Conservation (phyloP, 1,284 basidiomycete species). For the Ganoderma leucocontextum region DNA sequence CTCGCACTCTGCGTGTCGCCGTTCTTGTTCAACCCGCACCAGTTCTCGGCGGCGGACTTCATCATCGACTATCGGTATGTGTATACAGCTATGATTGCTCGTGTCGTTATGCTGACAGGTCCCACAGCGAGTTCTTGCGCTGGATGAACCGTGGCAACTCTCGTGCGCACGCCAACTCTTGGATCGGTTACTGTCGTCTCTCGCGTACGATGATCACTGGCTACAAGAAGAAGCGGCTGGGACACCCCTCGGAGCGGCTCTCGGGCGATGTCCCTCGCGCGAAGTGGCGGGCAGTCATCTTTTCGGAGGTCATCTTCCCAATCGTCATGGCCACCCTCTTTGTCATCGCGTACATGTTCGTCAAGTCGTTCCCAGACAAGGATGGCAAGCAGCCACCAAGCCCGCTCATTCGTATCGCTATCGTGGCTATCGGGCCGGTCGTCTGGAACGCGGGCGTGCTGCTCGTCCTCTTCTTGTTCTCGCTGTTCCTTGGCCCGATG, state of each 20-base stretch:
- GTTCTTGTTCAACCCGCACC: slow-evolving; percentile 97
- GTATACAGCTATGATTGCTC: background rate
- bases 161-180: slow-evolving; percentile 94
- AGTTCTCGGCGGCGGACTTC: slow-evolving; percentile 95
- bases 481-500: slow-evolving; percentile 93
- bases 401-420: slow-evolving; percentile 89
- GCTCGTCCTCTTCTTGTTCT: slow-evolving; percentile 87
- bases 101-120: slow-evolving; percentile 22
- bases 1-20: slow-evolving; percentile 90
- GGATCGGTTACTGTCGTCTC: slow-evolving; percentile 96
- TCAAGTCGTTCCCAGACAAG: slow-evolving; percentile 80
- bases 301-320: slow-evolving; percentile 90
- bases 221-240: slow-evolving; percentile 96
- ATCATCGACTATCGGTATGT: slow-evolving; percentile 91
- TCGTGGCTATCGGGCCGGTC: slow-evolving; percentile 94
- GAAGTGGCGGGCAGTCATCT: slow-evolving; percentile 87
- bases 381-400: slow-evolving; percentile 76
- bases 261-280: slow-evolving; percentile 93
- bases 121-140: slow-evolving; percentile 86
- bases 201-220: slow-evolving; percentile 96
- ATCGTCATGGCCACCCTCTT: slow-evolving; percentile 85
- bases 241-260: slow-evolving; percentile 93
- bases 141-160: slow-evolving; percentile 99
- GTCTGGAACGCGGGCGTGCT: slow-evolving; percentile 95
- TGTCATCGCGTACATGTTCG: slow-evolving; percentile 90